Conservation (phyloP, 2,329 filamentous ascomycete species). For the Botryosphaeria dothidea region DNA sequence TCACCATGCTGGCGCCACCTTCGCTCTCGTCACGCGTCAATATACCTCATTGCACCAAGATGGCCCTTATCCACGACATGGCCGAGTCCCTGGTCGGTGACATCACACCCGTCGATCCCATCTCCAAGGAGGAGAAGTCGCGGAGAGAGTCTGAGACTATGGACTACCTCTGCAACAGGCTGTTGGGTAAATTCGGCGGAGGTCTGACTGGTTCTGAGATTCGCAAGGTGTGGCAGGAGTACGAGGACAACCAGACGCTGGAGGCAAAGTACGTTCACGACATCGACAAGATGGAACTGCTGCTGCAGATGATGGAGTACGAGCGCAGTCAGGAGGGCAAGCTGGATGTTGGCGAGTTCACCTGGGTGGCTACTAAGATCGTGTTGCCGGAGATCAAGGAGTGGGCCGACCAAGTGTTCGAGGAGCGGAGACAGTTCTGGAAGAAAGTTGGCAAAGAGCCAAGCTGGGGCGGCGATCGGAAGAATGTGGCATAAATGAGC, state of each 20-base stretch:
- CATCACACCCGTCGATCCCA: constrained; percentile 88
- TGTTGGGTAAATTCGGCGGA: constrained; percentile 76
- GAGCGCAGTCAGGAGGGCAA: constrained; percentile 69
- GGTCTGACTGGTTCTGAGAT: constrained; percentile 71
- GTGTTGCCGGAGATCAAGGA: constrained; percentile 73
- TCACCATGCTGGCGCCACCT: constrained; percentile 87
- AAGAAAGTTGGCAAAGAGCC: constrained; percentile 39
- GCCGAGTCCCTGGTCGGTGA: constrained; percentile 93
- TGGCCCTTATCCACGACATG: constrained; percentile 98
- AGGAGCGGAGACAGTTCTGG: constrained; percentile 77
- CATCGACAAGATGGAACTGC: constrained; percentile 92
- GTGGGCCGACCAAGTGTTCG: constrained; percentile 76
- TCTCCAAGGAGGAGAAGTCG: constrained; percentile 85
- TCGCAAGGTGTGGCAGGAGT: constrained; percentile 85
- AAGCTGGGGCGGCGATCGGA: constrained; percentile 10
- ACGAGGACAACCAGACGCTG: constrained; percentile 81
- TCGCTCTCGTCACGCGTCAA: constrained; percentile 72
- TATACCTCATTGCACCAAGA: constrained; percentile 81
- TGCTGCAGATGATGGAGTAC: constrained; percentile 96
- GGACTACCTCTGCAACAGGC: constrained; percentile 76
- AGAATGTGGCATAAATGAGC: background rate
- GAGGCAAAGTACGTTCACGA: constrained; percentile 94
- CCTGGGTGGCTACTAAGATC: constrained; percentile 73
- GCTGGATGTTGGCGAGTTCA: constrained; percentile 83
- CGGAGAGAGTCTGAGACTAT: constrained; percentile 85